Percentiles rank a stretch among this genome's conserved stretches.
phyloP scores from a whole-genome alignment of 2,329 filamentous ascomycete species.

The Xylariaceae sp. region DNA sequence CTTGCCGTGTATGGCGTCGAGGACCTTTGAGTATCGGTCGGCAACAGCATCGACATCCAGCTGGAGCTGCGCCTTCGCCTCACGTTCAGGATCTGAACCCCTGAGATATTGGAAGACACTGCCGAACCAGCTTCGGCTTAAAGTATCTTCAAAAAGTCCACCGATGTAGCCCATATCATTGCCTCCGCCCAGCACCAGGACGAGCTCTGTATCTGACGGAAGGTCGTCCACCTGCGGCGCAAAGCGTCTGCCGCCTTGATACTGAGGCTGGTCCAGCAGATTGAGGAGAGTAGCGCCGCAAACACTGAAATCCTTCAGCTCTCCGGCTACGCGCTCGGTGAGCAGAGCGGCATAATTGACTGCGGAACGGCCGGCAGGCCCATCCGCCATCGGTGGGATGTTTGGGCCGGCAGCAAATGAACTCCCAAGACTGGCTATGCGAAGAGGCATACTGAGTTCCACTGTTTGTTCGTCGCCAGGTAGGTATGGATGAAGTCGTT shows the following conservation, averaged over 20 bases:
- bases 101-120: slow-evolving; percentile 10
- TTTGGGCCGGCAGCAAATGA: slow-evolving; percentile 31
- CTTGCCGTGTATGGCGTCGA: slow-evolving; percentile 27
- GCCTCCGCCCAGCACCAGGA: slow-evolving; percentile 35
- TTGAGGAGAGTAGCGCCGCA: slow-evolving; percentile 37
- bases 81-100: slow-evolving; percentile 12
- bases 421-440: slow-evolving; percentile 29
- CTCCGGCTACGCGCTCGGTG: slow-evolving; percentile 19
- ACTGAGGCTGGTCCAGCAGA: slow-evolving; percentile 33
- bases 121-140: slow-evolving; percentile 17
- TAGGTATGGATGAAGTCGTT: no score
- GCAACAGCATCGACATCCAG: slow-evolving; percentile 23
- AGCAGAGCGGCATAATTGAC: slow-evolving; percentile 36
- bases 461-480: no score
- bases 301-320: slow-evolving; percentile 31
- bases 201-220: slow-evolving; percentile 32
- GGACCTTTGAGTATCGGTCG: slow-evolving; percentile 22
- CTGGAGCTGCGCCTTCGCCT: slow-evolving; percentile 3
- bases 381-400: slow-evolving; percentile 31
- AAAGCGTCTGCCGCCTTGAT: slow-evolving; percentile 23
- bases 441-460: slow-evolving; percentile 19
- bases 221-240: slow-evolving; percentile 33
- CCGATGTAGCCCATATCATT: slow-evolving; percentile 38
- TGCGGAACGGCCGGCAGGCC: slow-evolving; percentile 28
- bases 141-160: slow-evolving; percentile 31